Evolutionary conservation across 495 filamentous ascomycete species (phyloP).

Genomic region (Clohesyomyces aquaticus): DNA sequence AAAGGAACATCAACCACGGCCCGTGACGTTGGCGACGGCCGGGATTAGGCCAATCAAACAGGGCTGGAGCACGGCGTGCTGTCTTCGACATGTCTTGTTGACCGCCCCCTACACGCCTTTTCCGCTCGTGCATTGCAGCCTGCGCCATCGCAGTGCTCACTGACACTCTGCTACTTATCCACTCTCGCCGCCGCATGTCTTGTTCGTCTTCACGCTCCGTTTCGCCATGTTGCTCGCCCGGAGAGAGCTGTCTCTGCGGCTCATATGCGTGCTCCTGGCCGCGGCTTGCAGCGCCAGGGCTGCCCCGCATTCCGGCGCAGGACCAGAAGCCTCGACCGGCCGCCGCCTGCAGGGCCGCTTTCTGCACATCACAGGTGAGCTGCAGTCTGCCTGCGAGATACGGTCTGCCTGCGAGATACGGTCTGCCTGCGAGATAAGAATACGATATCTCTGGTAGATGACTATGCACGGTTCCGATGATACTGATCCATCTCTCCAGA

Average conservation of each 20-base stretch:
- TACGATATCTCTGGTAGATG: no score
- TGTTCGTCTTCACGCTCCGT: not conserved
- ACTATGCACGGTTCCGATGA: no score
- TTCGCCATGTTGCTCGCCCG: constrained; percentile 24
- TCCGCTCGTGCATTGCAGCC: not conserved
- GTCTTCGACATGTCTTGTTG: constrained; percentile 2
- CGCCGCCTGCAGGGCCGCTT: constrained; percentile 75
- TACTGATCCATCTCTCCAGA: constrained; percentile 57
- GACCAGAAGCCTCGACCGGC: constrained; percentile 12
- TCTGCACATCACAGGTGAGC: constrained; percentile 89
- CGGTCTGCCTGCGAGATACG: no score
- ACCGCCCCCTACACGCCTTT: not conserved
- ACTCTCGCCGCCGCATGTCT: constrained; percentile 16
- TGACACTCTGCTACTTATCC: constrained; percentile 2
- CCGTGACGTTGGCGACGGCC: no score
- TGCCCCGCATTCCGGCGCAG: constrained; percentile 34
- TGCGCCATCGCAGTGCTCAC: constrained; percentile 20
- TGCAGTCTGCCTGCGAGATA: no score
- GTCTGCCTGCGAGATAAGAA: no score
- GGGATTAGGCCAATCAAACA: constrained; percentile 2
- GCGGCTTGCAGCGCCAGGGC: constrained; percentile 16
- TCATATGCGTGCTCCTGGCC: constrained; percentile 5
- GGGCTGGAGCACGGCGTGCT: not conserved
- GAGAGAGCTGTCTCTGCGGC: constrained; percentile 15
- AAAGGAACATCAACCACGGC: not conserved